A percentile compares a stretch with the other conserved stretches of the same genome.
Conservation (phyloP, 179 eudicot species). For the Actinidia chinensis region DNA sequence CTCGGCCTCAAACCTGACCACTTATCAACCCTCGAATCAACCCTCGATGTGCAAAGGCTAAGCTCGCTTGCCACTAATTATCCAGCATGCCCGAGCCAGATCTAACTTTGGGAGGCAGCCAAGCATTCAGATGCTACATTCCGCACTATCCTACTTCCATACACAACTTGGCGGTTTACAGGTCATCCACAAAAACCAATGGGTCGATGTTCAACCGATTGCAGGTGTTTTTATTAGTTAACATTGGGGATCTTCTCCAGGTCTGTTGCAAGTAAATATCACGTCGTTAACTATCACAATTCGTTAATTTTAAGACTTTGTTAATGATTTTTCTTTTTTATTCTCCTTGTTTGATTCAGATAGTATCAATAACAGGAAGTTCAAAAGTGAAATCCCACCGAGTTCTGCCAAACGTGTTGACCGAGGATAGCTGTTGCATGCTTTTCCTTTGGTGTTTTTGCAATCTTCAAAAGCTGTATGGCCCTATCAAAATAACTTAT, state of each 20-base stretch:
- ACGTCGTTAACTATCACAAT: background rate
- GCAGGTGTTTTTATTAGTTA: conserved; percentile 25
- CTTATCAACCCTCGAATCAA: conserved; percentile 2
- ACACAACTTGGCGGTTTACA: conserved; percentile 35
- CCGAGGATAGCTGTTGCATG: conserved; percentile 31
- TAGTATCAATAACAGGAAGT: conserved; percentile 28
- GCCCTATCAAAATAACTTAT: conserved; percentile 28
- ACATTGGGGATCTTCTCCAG: conserved; percentile 38
- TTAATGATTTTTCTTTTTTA: background rate
- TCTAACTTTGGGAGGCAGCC: conserved; percentile 26
- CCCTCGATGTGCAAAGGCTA: background rate
- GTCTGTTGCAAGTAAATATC: background rate
- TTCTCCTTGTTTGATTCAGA: conserved; percentile 17
- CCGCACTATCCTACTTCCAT: conserved; percentile 29
- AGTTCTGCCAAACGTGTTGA: conserved; percentile 19
- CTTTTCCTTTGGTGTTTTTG: conserved; percentile 17
- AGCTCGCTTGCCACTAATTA: conserved; percentile 25
- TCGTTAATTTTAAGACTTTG: background rate
- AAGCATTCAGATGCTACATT: conserved; percentile 32
- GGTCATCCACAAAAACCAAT: conserved; percentile 22
- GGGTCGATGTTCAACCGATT: conserved; percentile 32
- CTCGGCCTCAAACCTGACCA: conserved; percentile 17
- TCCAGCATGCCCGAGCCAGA: conserved; percentile 40
- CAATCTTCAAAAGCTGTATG: conserved; percentile 17
- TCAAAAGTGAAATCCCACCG: conserved; percentile 31